Evolutionary conservation across 2,329 filamentous ascomycete genomes (phyloP), one percentile per base, ranked within the genome.

Genomic region (Fusarium napiforme): DNA sequence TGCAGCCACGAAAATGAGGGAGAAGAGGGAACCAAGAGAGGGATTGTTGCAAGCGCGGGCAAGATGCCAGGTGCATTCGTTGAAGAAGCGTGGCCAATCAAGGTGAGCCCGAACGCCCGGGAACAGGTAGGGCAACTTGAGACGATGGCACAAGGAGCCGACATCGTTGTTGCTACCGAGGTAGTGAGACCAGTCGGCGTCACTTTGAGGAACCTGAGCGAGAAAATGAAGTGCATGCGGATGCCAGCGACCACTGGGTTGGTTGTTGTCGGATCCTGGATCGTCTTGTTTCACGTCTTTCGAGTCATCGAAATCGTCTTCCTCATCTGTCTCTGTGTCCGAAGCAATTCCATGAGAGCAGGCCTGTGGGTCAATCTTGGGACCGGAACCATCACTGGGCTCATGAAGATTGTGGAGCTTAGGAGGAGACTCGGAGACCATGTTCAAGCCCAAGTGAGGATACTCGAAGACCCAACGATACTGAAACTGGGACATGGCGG

Each of bases 181-280:
- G 57, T 69, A 21, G 21, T 30, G 47, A n/a, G 67, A 65, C 71
- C 67, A 74, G 30, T 49, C 36, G 7, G 40, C 39, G 18, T 74
- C 71, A 28, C 28, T 52, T 26, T 50, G 68, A 18, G 72, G 72
- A 26, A 69, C 16, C 14, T 58, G 28, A 10, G 64, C 40, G 16
- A 74, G 64, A 34, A 74, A 74, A 14, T 34, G 45, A 34, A 60
- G 45, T 34, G 72, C 71, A 14, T 63, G 60, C 9, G 72, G 49
- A 39, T 62, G 42, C 57, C 71, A 74, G 15, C 46, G 16, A 11
- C 19, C n/a, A 36, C 11, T 36, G 16, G 30, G 3, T 7, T 16
- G 32, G 8, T 7, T 18, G 5, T 32, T 19, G 1, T 43, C 36
- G 9, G 42, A 30, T 12, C 36, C 19, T n/a, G 36, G 34, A 7